Evolutionary conservation across 305 asterid genomes (phyloP), one percentile per base, ranked within the genome.

Genomic region (Solanum aculeatissimum): DNA sequence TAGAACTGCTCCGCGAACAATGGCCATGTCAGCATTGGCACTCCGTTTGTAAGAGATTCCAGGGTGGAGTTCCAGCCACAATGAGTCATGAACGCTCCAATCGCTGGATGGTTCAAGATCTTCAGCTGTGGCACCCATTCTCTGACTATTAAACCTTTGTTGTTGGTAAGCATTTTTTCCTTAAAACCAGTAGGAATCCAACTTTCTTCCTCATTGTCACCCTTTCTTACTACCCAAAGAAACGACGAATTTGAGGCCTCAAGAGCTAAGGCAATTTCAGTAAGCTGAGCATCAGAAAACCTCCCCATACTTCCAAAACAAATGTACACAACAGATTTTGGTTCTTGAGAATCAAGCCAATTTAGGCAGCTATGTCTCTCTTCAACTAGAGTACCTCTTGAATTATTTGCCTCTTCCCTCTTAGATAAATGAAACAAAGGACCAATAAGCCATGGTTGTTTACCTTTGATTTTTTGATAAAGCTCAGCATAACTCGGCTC

Each of bases 231-330:
- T 27, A 29, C 95, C 95, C 94, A 92, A 5, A 93, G 49, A 87
- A 93, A 93, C 0, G 89, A 21, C 0, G 63, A 89, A 18, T 86
- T 81, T 0, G 94, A 83, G 4, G 66, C 55, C 71, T 93, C 94
- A 6, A 93, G 88, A 2, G 91, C 92, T 9, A 38, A 45, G 5
- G 93, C 93, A 2, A 91, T 89, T 86, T 93, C 96, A 14, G 83
- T 86, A 51, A 91, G 84, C 78, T 93, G 96, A 35, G 90, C 71
- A 9, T 70, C 81, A 10, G 87, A 83, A 7, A 90, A 88, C 6
- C 82, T 70, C 2, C 89, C 18, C 77, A 87, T 83, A 45, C 94
- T 94, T 18, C 95, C 95, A 11, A 92, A 94, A 60, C 96, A 92
- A 13, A 91, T 35, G 21, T 92, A 92, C 6, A 94, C 86, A 11